Conservation (phyloP, 768 basidiomycete species). For the Amanita rimosa region DNA sequence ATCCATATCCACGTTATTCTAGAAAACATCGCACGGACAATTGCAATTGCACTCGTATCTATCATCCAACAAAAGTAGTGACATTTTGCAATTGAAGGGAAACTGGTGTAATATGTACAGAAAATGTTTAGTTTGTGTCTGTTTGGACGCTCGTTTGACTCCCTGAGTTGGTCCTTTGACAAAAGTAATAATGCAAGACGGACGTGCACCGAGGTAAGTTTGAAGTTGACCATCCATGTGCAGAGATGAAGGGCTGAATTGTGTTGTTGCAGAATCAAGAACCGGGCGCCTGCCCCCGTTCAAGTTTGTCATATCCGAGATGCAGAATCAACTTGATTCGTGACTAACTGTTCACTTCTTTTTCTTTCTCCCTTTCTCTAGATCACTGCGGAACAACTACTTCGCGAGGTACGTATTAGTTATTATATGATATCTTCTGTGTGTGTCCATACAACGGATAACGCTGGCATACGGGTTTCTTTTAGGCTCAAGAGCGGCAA, state of each 20-base stretch:
- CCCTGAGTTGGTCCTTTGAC: no score
- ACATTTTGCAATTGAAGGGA: no score
- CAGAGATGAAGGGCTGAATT: no score
- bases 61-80: background rate
- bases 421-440: background rate
- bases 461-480: background rate
- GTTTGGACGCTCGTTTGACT: background rate
- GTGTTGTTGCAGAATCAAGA: conserved; percentile 64
- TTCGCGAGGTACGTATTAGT: conserved; percentile 62
- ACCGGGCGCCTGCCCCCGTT: conserved; percentile 88
- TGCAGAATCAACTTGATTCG: background rate
- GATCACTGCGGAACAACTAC: conserved; percentile 97
- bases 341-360: background rate
- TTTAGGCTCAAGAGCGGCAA: conserved; percentile 92
- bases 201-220: conserved; percentile 60
- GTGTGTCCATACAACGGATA: background rate
- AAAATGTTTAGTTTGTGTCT: background rate
- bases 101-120: background rate
- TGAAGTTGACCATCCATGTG: no score
- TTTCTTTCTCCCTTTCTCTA: conserved; percentile 18
- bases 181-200: conserved; percentile 61
- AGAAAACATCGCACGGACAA: background rate
- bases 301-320: conserved; percentile 43
- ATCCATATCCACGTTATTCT: background rate
- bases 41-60: background rate